Base-by-base conservation (phyloP, 78 protist genomes). In the Dictyostelium brefeldianum region DNA sequence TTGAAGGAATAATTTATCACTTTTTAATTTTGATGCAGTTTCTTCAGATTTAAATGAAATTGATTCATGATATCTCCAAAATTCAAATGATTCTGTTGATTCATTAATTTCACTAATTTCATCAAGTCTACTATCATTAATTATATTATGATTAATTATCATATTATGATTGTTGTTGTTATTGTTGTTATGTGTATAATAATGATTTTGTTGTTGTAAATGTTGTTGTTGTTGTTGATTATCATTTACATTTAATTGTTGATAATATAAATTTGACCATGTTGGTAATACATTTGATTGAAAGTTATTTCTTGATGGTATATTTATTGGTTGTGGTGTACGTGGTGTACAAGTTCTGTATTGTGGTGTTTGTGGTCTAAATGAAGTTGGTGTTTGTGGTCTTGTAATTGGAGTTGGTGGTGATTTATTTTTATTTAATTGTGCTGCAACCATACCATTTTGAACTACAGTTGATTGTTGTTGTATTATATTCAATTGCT, bases 301-400 rank as follows among this genome's bases (percentile, higher is more conserved):
- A 17, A 67, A 67, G 15, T 17, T 78, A 25, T 22, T 22, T 78
- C 48, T 78, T 17, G 71, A 12, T 18, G 83, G 73, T 41, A 41
- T 36, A 78, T 51, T 78, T 6, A 43, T 27, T 50, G 81, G 64
- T 51, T 22, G 81, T n/a, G 64, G 51, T 6, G 43, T 78, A 20
- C 46, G 41, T 9, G 81, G 81, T 43, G 81, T 75, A 20, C 41
- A 50, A 7, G 81, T 18, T 25, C 81, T 53, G 15, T 43, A 75
- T 22, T 73, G 51, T 15, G 83, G 83, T 0, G 83, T 78, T 78
- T 78, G 83, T 51, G 83, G 83, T 78, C 83, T 78, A 43, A 54
- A 56, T 31, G 59, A 27, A 36, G 50, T 43, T 29, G 83, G 83
- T 20, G 71, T 78, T 54, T 77, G 57, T 22, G 64, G 64, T 50